A percentile compares a stretch with the other conserved stretches of the same genome.
Evolutionary conservation across 768 basidiomycete species (phyloP).

Genomic region (Gelatoporia subvermispora): DNA sequence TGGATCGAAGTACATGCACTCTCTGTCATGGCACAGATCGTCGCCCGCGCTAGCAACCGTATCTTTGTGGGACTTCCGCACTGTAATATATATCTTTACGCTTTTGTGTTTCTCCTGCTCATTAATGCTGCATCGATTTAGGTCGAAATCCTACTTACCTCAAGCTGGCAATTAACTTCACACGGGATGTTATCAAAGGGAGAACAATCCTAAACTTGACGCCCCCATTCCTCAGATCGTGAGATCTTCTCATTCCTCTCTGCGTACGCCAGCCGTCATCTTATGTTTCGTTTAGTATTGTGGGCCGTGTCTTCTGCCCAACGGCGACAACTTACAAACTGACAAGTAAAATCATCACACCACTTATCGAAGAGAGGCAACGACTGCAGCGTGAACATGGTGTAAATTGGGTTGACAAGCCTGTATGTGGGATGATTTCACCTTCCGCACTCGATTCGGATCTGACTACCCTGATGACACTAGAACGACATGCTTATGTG

Average conservation of each 20-base stretch:
- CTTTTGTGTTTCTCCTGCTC: not conserved
- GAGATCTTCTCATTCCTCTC: not conserved
- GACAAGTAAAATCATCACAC: constrained; percentile 8
- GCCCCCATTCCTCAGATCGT: constrained; percentile 14
- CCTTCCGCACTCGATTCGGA: constrained; percentile 12
- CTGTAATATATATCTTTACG: constrained; percentile 3
- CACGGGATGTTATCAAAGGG: constrained; percentile 11
- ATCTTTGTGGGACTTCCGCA: constrained; percentile 14
- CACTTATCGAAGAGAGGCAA: constrained; percentile 11
- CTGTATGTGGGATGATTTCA: constrained; percentile 2
- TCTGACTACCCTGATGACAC: not conserved
- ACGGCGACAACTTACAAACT: constrained; percentile 4
- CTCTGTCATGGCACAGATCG: constrained; percentile 9
- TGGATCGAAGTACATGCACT: constrained; percentile 3
- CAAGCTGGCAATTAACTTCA: constrained; percentile 10
- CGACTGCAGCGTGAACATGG: constrained; percentile 4
- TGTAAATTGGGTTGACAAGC: constrained; percentile 11
- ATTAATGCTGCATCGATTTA: not conserved
- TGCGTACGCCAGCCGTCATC: not conserved
- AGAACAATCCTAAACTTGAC: constrained; percentile 11
- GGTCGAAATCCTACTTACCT: constrained; percentile 12
- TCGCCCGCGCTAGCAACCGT: constrained; percentile 14
- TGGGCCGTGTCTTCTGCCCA: not conserved
- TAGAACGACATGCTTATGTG: constrained; percentile 45
- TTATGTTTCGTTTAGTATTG: not conserved